These are phyloP conservation scores for Candida sojae DNA, from an alignment of 1,139 yeast species.

Conservation along the genomic window DNA sequence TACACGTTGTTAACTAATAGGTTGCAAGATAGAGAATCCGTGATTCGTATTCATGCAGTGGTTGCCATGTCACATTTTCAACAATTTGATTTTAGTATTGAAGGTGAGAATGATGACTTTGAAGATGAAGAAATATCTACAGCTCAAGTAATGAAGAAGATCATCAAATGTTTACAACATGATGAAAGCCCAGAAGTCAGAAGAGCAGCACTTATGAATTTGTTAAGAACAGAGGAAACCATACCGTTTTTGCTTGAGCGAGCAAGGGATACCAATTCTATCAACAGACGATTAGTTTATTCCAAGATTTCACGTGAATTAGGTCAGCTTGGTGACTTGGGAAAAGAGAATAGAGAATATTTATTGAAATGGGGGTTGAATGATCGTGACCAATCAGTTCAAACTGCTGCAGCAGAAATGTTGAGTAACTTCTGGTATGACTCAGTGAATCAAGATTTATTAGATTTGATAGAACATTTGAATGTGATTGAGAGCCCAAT, in stretches of 20 bases:
- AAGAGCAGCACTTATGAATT: conserved; percentile 75
- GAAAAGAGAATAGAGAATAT: conserved; percentile 61
- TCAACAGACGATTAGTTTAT: conserved; percentile 73
- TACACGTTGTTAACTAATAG: conserved; percentile 64
- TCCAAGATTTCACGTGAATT: conserved; percentile 68
- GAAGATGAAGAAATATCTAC: conserved; percentile 19
- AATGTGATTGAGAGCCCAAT: conserved; percentile 63
- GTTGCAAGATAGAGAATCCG: conserved; percentile 75
- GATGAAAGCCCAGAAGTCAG: conserved; percentile 91
- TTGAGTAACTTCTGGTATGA: conserved; percentile 74
- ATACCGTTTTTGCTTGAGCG: conserved; percentile 70
- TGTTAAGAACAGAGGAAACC: conserved; percentile 57
- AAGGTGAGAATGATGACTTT: conserved; percentile 35
- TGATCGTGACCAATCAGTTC: conserved; percentile 79
- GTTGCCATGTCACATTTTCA: conserved; percentile 81
- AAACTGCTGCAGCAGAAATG: conserved; percentile 71
- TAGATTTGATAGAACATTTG: conserved; percentile 69
- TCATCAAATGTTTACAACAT: conserved; percentile 61
- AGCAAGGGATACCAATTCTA: conserved; percentile 75
- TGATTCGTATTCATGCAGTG: conserved; percentile 80
- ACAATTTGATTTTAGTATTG: conserved; percentile 45
- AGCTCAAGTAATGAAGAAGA: conserved; percentile 43
- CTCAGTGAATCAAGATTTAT: conserved; percentile 65
- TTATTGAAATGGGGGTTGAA: conserved; percentile 81
- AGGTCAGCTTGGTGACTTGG: conserved; percentile 55